phyloP scores from a whole-genome alignment of 768 basidiomycete species.

The Suillus cothurnatus region DNA sequence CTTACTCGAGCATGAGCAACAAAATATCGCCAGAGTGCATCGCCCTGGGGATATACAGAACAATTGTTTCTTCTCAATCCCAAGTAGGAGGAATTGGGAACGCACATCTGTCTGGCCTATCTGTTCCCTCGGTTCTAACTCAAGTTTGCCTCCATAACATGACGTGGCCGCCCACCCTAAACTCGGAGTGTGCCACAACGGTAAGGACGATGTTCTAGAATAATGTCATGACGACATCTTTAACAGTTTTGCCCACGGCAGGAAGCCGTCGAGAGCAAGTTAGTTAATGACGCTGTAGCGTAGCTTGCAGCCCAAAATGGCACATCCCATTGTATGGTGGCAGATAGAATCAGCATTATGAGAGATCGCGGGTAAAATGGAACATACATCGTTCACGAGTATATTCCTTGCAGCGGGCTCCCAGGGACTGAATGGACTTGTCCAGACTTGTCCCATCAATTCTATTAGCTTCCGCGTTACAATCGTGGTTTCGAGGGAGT shows the following conservation, averaged over 20 bases:
- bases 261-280: not conserved
- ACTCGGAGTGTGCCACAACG: not conserved
- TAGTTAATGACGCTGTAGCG: not conserved
- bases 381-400: not conserved
- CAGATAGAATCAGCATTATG: not conserved
- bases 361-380: not conserved
- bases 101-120: not conserved
- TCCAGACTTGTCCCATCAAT: not conserved
- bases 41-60: not conserved
- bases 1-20: not conserved
- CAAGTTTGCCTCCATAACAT: not conserved
- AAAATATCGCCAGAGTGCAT: not conserved
- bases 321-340: not conserved
- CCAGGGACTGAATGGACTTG: not conserved
- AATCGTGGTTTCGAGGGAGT: conserved; percentile 1
- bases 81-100: not conserved
- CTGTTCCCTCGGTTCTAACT: not conserved
- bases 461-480: conserved; percentile 1
- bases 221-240: not conserved
- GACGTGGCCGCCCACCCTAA: conserved; percentile 1
- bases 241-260: not conserved
- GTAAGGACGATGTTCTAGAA: not conserved
- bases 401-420: not conserved
- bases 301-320: too few relatives aligned
- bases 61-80: not conserved